These are phyloP conservation scores for Podospora pseudopauciseta DNA, from an alignment of 495 filamentous ascomycete species.

Conservation along the genomic window DNA sequence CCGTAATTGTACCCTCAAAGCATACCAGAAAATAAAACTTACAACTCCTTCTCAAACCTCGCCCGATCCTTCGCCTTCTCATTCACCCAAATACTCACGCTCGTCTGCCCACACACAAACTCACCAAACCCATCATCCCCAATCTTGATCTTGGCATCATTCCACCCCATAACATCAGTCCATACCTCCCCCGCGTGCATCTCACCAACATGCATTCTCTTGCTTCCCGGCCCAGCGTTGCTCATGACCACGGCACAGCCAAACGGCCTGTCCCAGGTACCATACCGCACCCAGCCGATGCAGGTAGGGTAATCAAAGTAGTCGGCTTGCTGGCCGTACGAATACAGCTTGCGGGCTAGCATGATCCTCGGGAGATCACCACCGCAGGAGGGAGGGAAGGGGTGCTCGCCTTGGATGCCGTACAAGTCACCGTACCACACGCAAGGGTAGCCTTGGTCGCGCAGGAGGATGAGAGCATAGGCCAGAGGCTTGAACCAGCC, in stretches of 20 bases:
- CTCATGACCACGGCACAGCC: slow-evolving; percentile 60
- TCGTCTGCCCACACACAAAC: slow-evolving; percentile 52
- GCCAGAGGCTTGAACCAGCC: slow-evolving; percentile 58
- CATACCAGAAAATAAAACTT: slow-evolving; percentile 16
- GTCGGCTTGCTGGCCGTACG: slow-evolving; percentile 63
- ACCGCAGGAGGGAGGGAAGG: slow-evolving; percentile 57
- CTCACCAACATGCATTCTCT: slow-evolving; percentile 60
- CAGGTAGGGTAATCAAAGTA: slow-evolving; percentile 66
- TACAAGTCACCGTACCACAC: slow-evolving; percentile 75
- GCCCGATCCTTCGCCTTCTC: slow-evolving; percentile 52
- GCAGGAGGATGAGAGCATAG: slow-evolving; percentile 64
- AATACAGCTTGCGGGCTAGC: slow-evolving; percentile 63
- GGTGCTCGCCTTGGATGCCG: slow-evolving; percentile 53
- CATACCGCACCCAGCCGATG: slow-evolving; percentile 66
- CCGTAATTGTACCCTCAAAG: not conserved
- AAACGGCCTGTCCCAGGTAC: slow-evolving; percentile 47
- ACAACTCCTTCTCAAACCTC: slow-evolving; percentile 41
- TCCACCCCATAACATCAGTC: slow-evolving; percentile 57
- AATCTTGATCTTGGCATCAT: slow-evolving; percentile 45
- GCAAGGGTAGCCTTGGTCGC: slow-evolving; percentile 62
- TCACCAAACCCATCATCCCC: slow-evolving; percentile 52
- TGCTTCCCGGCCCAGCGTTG: slow-evolving; percentile 47
- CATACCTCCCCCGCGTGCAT: slow-evolving; percentile 54
- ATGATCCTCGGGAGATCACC: slow-evolving; percentile 58
- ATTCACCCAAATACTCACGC: slow-evolving; percentile 61